Evolutionary conservation across 441 rosid species (phyloP), one percentile per base, ranked within the genome.

Genomic region (Jatropha podagrica): DNA sequence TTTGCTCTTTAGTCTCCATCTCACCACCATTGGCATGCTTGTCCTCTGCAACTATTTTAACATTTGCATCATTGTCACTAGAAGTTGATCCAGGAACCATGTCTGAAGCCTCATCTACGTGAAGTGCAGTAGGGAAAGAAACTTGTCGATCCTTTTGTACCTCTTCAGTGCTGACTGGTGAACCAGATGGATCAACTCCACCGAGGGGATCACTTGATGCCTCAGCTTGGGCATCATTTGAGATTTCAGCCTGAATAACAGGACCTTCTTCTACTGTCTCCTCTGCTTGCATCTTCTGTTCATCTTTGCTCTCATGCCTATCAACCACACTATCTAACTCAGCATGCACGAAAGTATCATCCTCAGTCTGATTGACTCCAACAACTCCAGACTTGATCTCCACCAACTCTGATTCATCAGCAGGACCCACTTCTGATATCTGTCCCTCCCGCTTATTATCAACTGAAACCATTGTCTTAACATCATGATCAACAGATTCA

Each of bases 101-200:
- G 77, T 83, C 88, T 20, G 88, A 80, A 82, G 72, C 75, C 72
- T 83, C 89, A 63, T 77, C 87, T 65, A 88, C 80, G 66, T 87
- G 79, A 81, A 77, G 76, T 67, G 77, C 82, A 75, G 74, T 27
- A 46, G 84, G 73, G 67, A 80, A 75, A 73, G 88, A 79, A 81
- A 79, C 61, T 80, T 84, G 90, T 68, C 23, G 62, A 71, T 80
- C 77, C 79, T 56, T 76, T 69, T 79, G 79, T 48, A 70, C 61
- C 85, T 83, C 93, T 54, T 79, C 81, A 44, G 70, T 65, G 42
- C 63, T 62, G 49, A 80, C 63, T 41, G 59, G 74, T 55, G 79
- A 80, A 81, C 61, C 82, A 73, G 91, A 85, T 60, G 78, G 69
- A 79, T 86, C 86, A 42, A 61, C 86, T 76, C 68, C 81, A 83